These are phyloP conservation scores for Candida xiaguanensis DNA, from an alignment of 805 yeast genomes.

Conservation along the genomic window DNA sequence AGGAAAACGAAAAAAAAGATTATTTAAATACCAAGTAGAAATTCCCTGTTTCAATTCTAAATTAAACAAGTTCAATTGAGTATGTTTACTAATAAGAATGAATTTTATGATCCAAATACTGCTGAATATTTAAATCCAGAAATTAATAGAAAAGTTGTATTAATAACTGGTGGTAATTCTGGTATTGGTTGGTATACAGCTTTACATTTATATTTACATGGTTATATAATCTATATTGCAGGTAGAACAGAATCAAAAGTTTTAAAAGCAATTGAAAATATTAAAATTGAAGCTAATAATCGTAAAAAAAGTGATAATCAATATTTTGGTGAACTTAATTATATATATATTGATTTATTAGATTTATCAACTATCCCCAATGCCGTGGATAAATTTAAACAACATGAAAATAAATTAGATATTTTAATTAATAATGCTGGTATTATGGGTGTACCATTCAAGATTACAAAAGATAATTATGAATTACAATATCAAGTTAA, in stretches of 20 bases:
- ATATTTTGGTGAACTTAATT: conserved; percentile 48
- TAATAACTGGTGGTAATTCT: conserved; percentile 38
- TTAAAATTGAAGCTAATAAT: conserved; percentile 27
- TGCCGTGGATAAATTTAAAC: conserved; percentile 23
- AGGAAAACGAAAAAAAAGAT: too few relatives aligned
- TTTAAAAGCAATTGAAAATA: conserved; percentile 28
- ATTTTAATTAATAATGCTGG: conserved; percentile 41
- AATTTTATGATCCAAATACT: conserved; percentile 23
- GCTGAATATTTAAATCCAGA: conserved; percentile 28
- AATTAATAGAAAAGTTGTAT: conserved; percentile 24
- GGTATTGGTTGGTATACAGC: conserved; percentile 42
- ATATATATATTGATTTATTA: conserved; percentile 53
- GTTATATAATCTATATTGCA: conserved; percentile 32
- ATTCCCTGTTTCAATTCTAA: too few relatives aligned
- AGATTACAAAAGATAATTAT: conserved; percentile 31
- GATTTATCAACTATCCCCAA: conserved; percentile 25
- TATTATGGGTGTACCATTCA: conserved; percentile 36
- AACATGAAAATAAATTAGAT: conserved; percentile 25
- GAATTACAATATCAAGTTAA: conserved; percentile 43
- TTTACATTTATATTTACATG: conserved; percentile 38
- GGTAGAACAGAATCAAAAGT: conserved; percentile 34
- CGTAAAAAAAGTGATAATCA: conserved; percentile 16
- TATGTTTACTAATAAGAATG: conserved; percentile 1
- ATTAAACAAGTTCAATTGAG: too few relatives aligned
- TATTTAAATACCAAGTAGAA: too few relatives aligned